Conservation (phyloP, 2,329 filamentous ascomycete species). For the Aureobasidium subglaciale region DNA sequence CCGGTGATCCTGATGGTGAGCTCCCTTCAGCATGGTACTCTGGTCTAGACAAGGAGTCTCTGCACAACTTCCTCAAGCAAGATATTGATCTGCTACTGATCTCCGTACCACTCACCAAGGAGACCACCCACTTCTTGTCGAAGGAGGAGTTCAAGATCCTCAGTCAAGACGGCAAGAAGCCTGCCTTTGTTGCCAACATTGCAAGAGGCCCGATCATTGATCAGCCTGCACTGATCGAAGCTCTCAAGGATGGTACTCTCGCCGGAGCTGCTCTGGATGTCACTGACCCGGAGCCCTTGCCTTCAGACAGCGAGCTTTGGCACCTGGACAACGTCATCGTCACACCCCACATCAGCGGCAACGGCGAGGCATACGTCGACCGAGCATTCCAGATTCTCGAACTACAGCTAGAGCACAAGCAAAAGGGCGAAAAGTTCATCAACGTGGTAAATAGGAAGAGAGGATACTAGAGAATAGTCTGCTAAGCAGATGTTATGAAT, state of each 20-base stretch:
- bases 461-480: conserved; percentile 45
- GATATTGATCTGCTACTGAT: conserved; percentile 53
- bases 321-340: conserved; percentile 61
- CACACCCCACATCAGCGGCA: conserved; percentile 58
- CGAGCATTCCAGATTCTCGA: conserved; percentile 52
- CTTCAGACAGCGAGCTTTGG: conserved; percentile 62
- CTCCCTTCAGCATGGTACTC: conserved; percentile 52
- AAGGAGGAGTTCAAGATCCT: conserved; percentile 44
- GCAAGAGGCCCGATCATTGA: conserved; percentile 58
- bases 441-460: conserved; percentile 55
- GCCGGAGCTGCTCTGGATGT: conserved; percentile 69
- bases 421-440: conserved; percentile 48
- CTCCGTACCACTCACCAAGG: conserved; percentile 48
- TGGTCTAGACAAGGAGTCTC: conserved; percentile 44
- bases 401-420: conserved; percentile 48
- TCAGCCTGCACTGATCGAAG: conserved; percentile 55
- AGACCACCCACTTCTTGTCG: conserved; percentile 50
- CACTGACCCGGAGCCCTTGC: conserved; percentile 71
- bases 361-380: conserved; percentile 48
- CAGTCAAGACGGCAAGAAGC: conserved; percentile 24
- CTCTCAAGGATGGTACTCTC: conserved; percentile 50
- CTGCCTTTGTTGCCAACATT: conserved; percentile 60
- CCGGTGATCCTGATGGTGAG: conserved; percentile 51
- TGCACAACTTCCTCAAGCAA: conserved; percentile 49
- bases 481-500: not conserved